These are phyloP conservation scores for Diaporthe citrichinensis DNA, from an alignment of 2,329 filamentous ascomycete species.

Conservation along the genomic window DNA sequence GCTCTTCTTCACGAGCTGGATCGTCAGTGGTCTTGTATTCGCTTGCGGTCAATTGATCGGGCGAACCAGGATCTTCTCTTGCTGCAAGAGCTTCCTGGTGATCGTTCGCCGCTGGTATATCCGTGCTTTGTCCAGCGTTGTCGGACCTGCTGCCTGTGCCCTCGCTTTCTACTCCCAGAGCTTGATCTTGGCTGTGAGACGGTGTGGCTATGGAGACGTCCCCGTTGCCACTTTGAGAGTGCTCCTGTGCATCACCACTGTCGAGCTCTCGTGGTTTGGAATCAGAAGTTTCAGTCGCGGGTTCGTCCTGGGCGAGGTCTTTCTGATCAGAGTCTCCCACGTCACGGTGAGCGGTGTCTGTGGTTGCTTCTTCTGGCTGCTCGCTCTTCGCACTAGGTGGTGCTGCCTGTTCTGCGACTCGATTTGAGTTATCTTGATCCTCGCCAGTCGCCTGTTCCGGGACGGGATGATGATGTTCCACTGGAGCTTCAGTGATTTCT, in stretches of 20 bases:
- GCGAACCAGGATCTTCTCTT: too few relatives aligned
- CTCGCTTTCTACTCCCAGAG: background rate
- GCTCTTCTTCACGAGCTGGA: background rate
- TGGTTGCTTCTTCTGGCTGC: too few relatives aligned
- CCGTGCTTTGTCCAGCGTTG: background rate
- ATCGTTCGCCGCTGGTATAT: background rate
- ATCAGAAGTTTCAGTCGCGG: background rate
- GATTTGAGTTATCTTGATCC: background rate
- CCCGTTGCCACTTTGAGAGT: background rate
- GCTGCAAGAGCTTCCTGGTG: background rate
- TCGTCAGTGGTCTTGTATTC: background rate
- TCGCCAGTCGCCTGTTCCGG: background rate
- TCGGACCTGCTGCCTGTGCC: background rate
- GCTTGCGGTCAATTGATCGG: background rate
- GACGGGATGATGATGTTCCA: background rate
- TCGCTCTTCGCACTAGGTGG: background rate
- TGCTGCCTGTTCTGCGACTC: background rate
- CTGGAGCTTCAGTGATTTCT: background rate
- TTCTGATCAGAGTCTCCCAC: background rate
- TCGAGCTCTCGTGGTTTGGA: background rate
- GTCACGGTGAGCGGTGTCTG: background rate
- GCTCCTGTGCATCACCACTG: background rate
- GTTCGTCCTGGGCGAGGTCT: background rate
- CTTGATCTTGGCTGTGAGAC: background rate
- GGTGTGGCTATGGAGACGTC: background rate